Evolutionary conservation across 345 rosid species (phyloP), one percentile per base, ranked within the genome.

Genomic region (Tarenaya hassleriana): DNA sequence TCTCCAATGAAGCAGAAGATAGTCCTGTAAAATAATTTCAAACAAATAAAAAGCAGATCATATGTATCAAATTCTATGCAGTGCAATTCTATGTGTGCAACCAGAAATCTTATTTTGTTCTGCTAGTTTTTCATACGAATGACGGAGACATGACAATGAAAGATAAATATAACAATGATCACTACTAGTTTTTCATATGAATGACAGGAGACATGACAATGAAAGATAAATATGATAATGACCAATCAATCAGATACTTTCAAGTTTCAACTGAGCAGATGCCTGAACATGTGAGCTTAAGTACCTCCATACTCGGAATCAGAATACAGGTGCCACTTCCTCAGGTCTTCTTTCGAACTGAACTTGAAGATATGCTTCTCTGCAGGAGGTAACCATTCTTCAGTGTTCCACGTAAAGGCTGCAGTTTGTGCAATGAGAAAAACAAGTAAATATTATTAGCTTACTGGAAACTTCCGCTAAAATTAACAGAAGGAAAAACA

Each of bases 251-350:
- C 11, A 10, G n/a, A n/a, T n/a, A n/a, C n/a, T n/a, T n/a, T n/a
- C n/a, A n/a, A n/a, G 1, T 37, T 10, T 37, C 41, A 8, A 10
- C 52, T 0, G 41, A 16, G 58, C 18, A 63, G 51, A 63, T 29
- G 50, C 43, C 16, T 48, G 46, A 50, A 43, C 39, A 32, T 16
- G 59, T 41, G 55, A 42, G 29, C 7, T 14, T 37, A 52, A 33
- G 32, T 77, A 91, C 98, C 96, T 73, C 96, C 98, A 64, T 69
- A 91, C 64, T 87, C 92, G 46, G 96, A 79, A 72, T 87, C 98
- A 1, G 98, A 87, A 72, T 82, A 87, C 1, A 87, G 69, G 74
- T 91, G 96, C 98, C 98, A 87, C 63, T 64, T 80, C 38, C 78
- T 87, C 8, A 91, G 67, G 68, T 91, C 89, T 50, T 86, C 86